Conservation (phyloP, 2,329 filamentous ascomycete species). For the Ambrosiella cleistominuta region DNA sequence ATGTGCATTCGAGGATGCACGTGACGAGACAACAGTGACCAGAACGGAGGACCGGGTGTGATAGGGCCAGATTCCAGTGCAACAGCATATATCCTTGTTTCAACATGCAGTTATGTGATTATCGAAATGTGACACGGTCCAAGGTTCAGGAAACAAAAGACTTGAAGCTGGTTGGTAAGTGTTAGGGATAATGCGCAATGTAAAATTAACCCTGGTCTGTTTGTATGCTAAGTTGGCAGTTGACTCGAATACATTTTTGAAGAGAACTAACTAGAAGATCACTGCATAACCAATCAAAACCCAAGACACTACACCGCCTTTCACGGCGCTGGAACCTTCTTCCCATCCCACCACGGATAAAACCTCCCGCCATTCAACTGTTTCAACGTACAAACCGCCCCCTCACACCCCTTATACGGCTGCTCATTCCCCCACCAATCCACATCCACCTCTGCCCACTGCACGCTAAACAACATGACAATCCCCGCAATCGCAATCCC, state of each 20-base stretch:
- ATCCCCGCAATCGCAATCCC: not conserved
- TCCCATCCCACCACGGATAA: not conserved
- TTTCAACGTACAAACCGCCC: not conserved
- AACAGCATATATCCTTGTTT: not conserved
- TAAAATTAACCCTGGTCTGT: not conserved
- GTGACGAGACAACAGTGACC: not conserved
- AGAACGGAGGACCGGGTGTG: not conserved
- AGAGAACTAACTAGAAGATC: not conserved
- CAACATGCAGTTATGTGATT: not conserved
- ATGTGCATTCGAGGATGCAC: not conserved
- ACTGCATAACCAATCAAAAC: not conserved
- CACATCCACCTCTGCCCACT: not conserved
- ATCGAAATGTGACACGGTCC: no score
- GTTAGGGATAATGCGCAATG: not conserved
- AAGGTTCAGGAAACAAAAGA: no score
- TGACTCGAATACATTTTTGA: not conserved
- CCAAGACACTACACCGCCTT: not conserved
- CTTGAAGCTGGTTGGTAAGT: no score
- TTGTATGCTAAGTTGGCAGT: not conserved
- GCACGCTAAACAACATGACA: not conserved
- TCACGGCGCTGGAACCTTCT: not conserved
- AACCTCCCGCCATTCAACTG: not conserved
- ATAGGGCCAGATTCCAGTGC: not conserved
- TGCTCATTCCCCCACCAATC: not conserved
- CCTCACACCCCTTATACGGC: not conserved